phyloP scores from a whole-genome alignment of 306 rosid genomes.

The Begonia loranthoides region DNA sequence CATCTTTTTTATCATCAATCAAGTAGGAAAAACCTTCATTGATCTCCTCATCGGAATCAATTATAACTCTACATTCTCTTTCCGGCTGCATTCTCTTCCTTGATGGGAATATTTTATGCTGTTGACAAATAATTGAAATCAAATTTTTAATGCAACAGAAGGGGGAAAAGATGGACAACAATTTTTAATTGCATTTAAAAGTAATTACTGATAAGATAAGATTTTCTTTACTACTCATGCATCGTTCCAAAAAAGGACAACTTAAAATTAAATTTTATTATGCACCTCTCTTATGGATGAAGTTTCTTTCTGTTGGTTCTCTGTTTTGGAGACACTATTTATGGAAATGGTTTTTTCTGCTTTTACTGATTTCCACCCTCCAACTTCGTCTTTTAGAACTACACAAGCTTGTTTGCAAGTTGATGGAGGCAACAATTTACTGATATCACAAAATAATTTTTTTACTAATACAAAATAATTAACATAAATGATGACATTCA shows the following conservation, averaged over 20 bases:
- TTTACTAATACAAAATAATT: constrained; percentile 5
- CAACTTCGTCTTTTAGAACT: constrained; percentile 35
- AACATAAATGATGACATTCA: constrained; percentile 1
- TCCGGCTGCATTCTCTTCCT: constrained; percentile 24
- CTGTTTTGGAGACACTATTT: constrained; percentile 23
- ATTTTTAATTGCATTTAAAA: too few species aligned
- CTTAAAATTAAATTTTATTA: constrained; percentile 2
- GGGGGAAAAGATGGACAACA: not conserved
- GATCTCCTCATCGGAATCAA: constrained; percentile 81
- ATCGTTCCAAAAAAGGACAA: not conserved
- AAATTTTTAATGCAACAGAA: not conserved
- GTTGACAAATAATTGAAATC: not conserved
- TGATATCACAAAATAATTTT: constrained; percentile 25
- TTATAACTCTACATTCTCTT: constrained; percentile 41
- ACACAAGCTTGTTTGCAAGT: constrained; percentile 17
- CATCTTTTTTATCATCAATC: constrained; percentile 39
- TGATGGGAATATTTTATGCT: not conserved
- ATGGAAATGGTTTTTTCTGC: constrained; percentile 22
- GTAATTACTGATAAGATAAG: too few species aligned
- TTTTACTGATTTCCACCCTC: constrained; percentile 66
- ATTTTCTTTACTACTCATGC: not conserved
- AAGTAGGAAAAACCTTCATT: constrained; percentile 59
- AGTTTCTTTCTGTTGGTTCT: constrained; percentile 22
- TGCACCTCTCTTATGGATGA: constrained; percentile 32
- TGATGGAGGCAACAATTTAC: constrained; percentile 28